A percentile compares a stretch with the other conserved stretches of the same genome.
Evolutionary conservation across 2,329 filamentous ascomycete genomes (phyloP).

Genomic region (Neofusicoccum umdonicola): DNA sequence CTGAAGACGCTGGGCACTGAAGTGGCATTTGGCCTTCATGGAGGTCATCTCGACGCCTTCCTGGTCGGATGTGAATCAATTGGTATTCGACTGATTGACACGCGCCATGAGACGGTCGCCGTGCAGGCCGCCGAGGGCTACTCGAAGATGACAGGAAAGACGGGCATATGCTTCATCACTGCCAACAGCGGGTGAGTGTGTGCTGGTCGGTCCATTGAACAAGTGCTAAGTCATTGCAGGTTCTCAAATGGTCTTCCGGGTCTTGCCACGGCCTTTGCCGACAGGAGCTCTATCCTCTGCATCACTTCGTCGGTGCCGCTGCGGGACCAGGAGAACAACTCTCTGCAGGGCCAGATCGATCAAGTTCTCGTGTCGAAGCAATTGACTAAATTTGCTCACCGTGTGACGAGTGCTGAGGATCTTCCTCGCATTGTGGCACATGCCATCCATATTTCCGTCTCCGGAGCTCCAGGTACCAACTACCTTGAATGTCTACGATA

Average conservation of each 20-base stretch:
- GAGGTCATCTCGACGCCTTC: conserved; percentile 50
- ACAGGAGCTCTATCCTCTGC: conserved; percentile 46
- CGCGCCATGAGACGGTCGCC: conserved; percentile 48
- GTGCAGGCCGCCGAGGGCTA: conserved; percentile 50
- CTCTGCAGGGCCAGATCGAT: conserved; percentile 48
- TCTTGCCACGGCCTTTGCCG: conserved; percentile 46
- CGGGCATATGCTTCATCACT: conserved; percentile 48
- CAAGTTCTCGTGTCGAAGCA: conserved; percentile 46
- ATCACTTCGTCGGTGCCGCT: conserved; percentile 46
- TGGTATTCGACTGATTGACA: conserved; percentile 46
- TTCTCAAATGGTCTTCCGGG: conserved; percentile 48
- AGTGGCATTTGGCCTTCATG: conserved; percentile 49
- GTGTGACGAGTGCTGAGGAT: conserved; percentile 45
- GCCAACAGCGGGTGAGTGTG: conserved; percentile 46
- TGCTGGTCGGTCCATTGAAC: not conserved
- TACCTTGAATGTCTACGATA: conserved; percentile 24
- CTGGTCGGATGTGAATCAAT: conserved; percentile 42
- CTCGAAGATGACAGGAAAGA: conserved; percentile 43
- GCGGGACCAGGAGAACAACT: conserved; percentile 47
- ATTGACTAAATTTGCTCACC: conserved; percentile 47
- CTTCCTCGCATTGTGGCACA: conserved; percentile 46
- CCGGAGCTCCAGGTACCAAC: conserved; percentile 34
- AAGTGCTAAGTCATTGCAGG: conserved; percentile 23
- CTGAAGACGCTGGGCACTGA: conserved; percentile 42
- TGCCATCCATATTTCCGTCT: conserved; percentile 40